These are phyloP conservation scores for Fusarium tricinctum DNA, from an alignment of 2,329 filamentous ascomycete species.

Conservation along the genomic window DNA sequence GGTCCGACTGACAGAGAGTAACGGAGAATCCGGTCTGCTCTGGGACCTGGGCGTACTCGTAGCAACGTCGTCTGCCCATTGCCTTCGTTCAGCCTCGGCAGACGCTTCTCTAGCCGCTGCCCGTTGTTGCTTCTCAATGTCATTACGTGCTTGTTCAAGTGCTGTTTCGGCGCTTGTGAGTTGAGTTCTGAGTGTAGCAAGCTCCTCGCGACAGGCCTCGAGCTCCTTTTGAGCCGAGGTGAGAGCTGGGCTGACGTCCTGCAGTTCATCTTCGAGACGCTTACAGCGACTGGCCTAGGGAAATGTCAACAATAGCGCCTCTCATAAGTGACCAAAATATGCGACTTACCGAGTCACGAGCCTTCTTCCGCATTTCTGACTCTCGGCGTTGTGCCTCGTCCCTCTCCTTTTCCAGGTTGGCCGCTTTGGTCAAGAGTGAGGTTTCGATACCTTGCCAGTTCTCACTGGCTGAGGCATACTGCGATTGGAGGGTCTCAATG, in stretches of 20 bases:
- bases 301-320: constrained; percentile 36
- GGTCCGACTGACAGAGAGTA: constrained; percentile 65
- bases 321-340: neutral
- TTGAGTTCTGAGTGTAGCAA: constrained; percentile 74
- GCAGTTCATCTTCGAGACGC: constrained; percentile 85
- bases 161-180: constrained; percentile 76
- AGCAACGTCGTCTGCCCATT: constrained; percentile 67
- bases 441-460: constrained; percentile 98
- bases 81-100: constrained; percentile 60
- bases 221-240: constrained; percentile 75
- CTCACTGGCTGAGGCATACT: constrained; percentile 92
- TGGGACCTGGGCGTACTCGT: constrained; percentile 59
- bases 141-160: constrained; percentile 67
- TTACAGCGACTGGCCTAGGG: constrained; percentile 72
- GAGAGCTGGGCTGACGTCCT: constrained; percentile 75
- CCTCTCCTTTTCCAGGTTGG: constrained; percentile 87
- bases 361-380: constrained; percentile 88
- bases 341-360: constrained; percentile 82
- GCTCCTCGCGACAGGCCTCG: constrained; percentile 68
- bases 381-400: constrained; percentile 89
- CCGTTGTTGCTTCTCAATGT: constrained; percentile 65
- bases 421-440: constrained; percentile 82
- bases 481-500: constrained; percentile 94
- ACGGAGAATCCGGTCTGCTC: constrained; percentile 68
- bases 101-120: constrained; percentile 50